phyloP scores from a whole-genome alignment of 805 yeast genomes.

The Saturnispora mendoncae region DNA sequence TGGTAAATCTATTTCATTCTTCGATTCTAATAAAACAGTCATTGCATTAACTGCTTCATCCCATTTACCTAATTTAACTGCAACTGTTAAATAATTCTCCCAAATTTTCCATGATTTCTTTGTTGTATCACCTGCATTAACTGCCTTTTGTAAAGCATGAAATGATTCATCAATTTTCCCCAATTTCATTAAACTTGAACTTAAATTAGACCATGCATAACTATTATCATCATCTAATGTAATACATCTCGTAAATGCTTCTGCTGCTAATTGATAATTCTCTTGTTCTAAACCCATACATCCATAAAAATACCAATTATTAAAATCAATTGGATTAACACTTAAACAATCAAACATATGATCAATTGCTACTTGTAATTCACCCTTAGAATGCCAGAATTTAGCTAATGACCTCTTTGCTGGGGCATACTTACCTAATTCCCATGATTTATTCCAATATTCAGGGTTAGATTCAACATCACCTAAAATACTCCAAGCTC shows the following conservation, averaged over 20 bases:
- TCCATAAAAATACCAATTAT: constrained; percentile 90
- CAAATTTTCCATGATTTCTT: constrained; percentile 81
- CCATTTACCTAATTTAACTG: constrained; percentile 81
- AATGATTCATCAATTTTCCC: constrained; percentile 72
- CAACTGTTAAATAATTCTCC: constrained; percentile 79
- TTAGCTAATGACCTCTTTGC: constrained; percentile 80
- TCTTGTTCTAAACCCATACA: constrained; percentile 73
- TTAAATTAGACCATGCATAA: constrained; percentile 86
- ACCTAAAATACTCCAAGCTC: constrained; percentile 78
- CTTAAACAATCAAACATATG: constrained; percentile 70
- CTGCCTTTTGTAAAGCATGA: constrained; percentile 74
- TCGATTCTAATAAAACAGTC: constrained; percentile 49
- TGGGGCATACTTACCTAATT: constrained; percentile 66
- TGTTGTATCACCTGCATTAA: constrained; percentile 53
- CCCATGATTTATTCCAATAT: constrained; percentile 85
- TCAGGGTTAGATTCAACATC: constrained; percentile 71
- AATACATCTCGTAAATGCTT: constrained; percentile 87
- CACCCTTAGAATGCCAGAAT: constrained; percentile 48
- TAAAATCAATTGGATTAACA: constrained; percentile 63
- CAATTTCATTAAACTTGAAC: constrained; percentile 61
- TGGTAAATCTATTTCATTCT: constrained; percentile 62
- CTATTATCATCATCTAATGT: constrained; percentile 73
- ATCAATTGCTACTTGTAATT: constrained; percentile 45
- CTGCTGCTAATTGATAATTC: constrained; percentile 71
- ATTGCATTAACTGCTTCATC: constrained; percentile 73